These are phyloP conservation scores for Trichosporon sp. DNA, from an alignment of 1,284 basidiomycete genomes.

Conservation along the genomic window DNA sequence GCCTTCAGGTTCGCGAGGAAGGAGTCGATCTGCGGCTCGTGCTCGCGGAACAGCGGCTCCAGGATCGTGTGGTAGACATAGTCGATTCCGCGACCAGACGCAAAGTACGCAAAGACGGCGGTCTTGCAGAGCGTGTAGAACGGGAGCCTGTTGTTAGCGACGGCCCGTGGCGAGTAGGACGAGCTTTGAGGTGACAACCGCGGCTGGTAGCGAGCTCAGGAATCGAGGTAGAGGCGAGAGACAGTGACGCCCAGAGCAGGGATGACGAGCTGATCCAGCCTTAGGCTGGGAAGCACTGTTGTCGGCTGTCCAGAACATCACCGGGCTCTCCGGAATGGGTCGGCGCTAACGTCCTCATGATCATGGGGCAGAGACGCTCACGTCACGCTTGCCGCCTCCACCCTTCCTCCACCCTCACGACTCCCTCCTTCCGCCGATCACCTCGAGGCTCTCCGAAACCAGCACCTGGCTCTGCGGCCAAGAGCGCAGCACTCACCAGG, in stretches of 20 bases:
- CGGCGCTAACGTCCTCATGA: neutral
- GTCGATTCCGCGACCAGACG: conserved; percentile 74
- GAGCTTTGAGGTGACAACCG: too few relatives aligned
- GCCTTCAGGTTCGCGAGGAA: conserved; percentile 59
- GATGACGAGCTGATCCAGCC: too few relatives aligned
- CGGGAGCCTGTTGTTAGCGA: conserved; percentile 64
- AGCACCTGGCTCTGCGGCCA: too few relatives aligned
- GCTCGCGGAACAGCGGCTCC: conserved; percentile 66
- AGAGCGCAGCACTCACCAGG: conserved; percentile 62
- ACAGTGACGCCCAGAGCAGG: too few relatives aligned
- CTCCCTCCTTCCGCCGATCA: neutral
- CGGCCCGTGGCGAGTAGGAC: too few relatives aligned
- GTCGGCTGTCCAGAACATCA: neutral
- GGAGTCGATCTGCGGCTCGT: conserved; percentile 70
- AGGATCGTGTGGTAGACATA: conserved; percentile 70
- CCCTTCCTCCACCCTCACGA: too few relatives aligned
- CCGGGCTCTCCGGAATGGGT: neutral
- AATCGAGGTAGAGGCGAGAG: neutral
- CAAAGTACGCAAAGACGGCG: conserved; percentile 69
- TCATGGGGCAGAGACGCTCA: neutral
- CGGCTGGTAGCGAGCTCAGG: too few relatives aligned
- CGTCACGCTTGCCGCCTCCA: neutral
- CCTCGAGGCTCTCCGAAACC: neutral
- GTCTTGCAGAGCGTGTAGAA: conserved; percentile 77
- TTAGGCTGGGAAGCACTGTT: too few relatives aligned